Evolutionary conservation across 2,329 filamentous ascomycete genomes (phyloP), one percentile per base, ranked within the genome.

Genomic region (Fusarium armeniacum): DNA sequence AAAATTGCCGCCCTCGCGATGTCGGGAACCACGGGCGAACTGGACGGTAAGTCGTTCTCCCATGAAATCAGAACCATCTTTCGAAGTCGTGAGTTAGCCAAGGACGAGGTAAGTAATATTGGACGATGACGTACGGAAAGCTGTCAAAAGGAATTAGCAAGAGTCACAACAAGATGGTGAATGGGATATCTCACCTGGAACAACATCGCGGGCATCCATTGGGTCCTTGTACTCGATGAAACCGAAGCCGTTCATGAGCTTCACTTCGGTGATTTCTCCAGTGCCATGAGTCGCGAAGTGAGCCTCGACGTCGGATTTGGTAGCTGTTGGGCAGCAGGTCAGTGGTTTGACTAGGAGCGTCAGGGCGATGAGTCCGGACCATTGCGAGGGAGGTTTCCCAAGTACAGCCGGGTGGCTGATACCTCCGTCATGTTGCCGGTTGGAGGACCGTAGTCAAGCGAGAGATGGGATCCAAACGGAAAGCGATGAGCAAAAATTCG

Each of bases 171-270:
- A 60, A 62, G 24, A 24, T n/a, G 43, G 7, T 7, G 9, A 13
- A 6, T 18, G 35, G 15, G 28, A 54, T 38, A 54, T 79, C 91
- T 85, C 89, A 98, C 96, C 95, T 82, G 96, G 96, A 78, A 99
- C 96, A 71, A 99, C 94, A 84, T 99, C 96, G 79, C 95, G 92
- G 74, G 96, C 96, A 84, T 99, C 96, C 92, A 98, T 93, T 62
- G 94, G 90, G 84, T 98, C 96, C 83, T 98, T 97, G 83, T 98
- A 99, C 83, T 99, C 96, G 80, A 99, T 97, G 86, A 99, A 99
- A 80, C 96, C 96, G 80, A 99, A 99, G 78, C 96, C 96, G 80
- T 97, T 98, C 96, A 99, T 99, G 71, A 99, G 90, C 86, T 99
- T 99, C 85, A 99, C 95, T 85, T 99, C 96, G 74, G 92, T 96